Base-by-base conservation (phyloP, 768 basidiomycete species). In the Roridomyces roridus region DNA sequence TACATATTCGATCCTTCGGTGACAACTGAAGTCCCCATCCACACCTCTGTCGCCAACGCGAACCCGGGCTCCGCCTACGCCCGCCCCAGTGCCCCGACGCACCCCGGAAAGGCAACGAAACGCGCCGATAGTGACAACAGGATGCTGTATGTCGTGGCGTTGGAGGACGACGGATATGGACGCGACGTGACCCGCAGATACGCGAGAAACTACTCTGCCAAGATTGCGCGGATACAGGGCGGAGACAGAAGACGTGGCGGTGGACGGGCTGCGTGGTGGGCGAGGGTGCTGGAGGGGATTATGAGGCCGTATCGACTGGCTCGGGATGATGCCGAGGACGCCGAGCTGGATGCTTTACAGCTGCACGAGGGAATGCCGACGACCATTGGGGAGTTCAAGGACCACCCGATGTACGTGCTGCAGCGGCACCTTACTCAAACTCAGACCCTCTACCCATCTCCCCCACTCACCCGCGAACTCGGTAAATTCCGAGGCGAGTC, bases 401-500 rank as follows among this genome's bases (percentile, higher is more conserved):
- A 93, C 66, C 97, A 99, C 74, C 94, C 96, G 5, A 68, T 96
- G 89, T 95, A 93, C 70, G 89, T 89, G 17, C 85, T 98, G 26
- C 79, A 83, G 59, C 87, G 94, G 9, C 95, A 98, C 70, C 82
- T 99, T 15, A 92, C 87, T 65, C 88, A 91, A 56, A 92, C 89
- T 52, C 89, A 99, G 71, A 86, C 91, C 21, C 85, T 98, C 45
- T 79, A 92, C 63, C 91, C 92, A 15, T 83, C 84, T 41, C 80
- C 81, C 23, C 80, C 81, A 20, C 69, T 68, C 21, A 82, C 83
- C 10, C 78, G 81, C n/a, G 89, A 94, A 67, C 77, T 96, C 48
- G 96, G 96, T 41, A 89, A 90, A 64, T 98, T 98, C 77, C 86
- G 90, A 51, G 96, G 95, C 50, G 94, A 97, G 71, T 76, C 93